A percentile compares a stretch with the other conserved stretches of the same genome.
phyloP scores from a whole-genome alignment of 169 alveolate genomes.

The Plasmodium fragile region DNA sequence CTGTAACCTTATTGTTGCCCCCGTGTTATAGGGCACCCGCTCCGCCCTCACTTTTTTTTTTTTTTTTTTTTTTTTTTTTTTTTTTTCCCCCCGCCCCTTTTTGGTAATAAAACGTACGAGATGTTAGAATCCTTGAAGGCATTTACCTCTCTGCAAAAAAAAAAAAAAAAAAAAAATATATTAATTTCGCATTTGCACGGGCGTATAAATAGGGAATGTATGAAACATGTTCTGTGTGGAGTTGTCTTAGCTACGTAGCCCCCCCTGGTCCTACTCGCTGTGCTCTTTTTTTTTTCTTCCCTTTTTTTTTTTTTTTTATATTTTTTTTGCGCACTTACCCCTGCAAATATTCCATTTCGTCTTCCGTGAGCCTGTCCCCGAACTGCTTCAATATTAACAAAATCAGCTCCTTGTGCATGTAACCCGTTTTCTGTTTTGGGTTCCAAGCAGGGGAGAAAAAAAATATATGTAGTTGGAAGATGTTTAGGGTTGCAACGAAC shows the following conservation, averaged over 20 bases:
- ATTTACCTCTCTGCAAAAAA: constrained; percentile 36
- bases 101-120: constrained; percentile 23
- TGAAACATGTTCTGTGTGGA: background rate
- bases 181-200: background rate
- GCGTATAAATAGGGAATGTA: background rate
- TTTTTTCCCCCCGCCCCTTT: background rate
- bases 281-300: background rate
- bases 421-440: constrained; percentile 60
- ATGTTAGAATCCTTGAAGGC: constrained; percentile 27
- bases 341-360: constrained; percentile 29
- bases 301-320: background rate
- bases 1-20: background rate
- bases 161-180: constrained; percentile 16
- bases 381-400: constrained; percentile 48
- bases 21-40: background rate
- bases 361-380: constrained; percentile 49
- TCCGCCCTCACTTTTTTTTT: background rate
- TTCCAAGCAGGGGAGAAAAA: background rate
- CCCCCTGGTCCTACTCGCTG: background rate
- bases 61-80: background rate
- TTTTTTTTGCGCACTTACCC: constrained; percentile 9
- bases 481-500: background rate
- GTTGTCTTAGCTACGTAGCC: background rate
- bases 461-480: background rate
- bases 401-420: constrained; percentile 60